phyloP scores from a whole-genome alignment of 495 filamentous ascomycete species.

The Neurospora hispaniola region DNA sequence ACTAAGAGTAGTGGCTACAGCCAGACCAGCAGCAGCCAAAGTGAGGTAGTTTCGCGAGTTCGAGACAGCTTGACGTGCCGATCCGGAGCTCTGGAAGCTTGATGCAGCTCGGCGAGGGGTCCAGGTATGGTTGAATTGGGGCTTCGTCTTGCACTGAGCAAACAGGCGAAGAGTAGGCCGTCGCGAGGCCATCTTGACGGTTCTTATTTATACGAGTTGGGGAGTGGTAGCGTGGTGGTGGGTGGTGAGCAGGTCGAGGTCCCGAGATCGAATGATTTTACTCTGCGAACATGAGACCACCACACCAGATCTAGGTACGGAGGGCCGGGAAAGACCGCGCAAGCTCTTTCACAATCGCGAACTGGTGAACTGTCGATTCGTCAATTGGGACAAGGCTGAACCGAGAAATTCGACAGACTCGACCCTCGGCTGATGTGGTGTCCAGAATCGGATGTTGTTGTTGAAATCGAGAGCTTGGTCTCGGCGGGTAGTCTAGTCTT shows the following conservation, averaged over 20 bases:
- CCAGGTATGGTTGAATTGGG: slow-evolving; percentile 6
- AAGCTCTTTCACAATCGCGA: background rate
- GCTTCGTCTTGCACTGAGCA: slow-evolving; percentile 13
- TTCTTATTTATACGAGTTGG: background rate
- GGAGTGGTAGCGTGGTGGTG: slow-evolving; percentile 1
- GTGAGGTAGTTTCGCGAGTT: slow-evolving; percentile 11
- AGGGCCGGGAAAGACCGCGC: slow-evolving; percentile 5
- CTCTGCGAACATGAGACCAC: slow-evolving; percentile 22
- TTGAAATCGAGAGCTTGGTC: slow-evolving; percentile 2
- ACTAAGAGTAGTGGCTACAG: slow-evolving; percentile 12
- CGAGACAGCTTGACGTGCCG: slow-evolving; percentile 2
- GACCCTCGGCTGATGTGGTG: slow-evolving; percentile 14
- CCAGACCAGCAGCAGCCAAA: slow-evolving; percentile 16
- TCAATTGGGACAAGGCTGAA: background rate
- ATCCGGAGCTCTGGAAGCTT: slow-evolving; percentile 7
- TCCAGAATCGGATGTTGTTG: slow-evolving; percentile 19
- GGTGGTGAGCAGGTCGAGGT: background rate
- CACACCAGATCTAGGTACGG: slow-evolving; percentile 8
- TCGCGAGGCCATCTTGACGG: slow-evolving; percentile 15
- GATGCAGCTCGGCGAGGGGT: slow-evolving; percentile 10
- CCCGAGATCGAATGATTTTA: slow-evolving; percentile 14
- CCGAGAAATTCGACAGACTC: background rate
- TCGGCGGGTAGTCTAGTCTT: background rate
- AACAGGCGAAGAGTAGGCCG: slow-evolving; percentile 15
- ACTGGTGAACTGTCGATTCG: background rate